These are phyloP conservation scores for Chaetothyriales sp. DNA, from an alignment of 2,329 filamentous ascomycete species.

Conservation along the genomic window DNA sequence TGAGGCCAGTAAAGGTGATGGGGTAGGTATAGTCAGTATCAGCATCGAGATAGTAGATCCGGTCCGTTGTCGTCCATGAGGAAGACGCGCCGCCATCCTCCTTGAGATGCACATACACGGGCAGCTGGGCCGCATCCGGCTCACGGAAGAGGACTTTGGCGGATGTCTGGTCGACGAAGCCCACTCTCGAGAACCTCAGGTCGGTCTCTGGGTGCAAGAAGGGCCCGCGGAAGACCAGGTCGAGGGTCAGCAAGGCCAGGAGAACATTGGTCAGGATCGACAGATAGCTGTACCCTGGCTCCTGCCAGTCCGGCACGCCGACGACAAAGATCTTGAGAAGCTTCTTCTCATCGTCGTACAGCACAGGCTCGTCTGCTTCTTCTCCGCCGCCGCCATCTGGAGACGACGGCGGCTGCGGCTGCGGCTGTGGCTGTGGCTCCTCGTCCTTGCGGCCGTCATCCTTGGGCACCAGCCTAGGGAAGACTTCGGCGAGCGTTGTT, in stretches of 20 bases:
- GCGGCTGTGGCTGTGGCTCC: constrained; percentile 15
- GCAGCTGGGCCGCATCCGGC: constrained; percentile 58
- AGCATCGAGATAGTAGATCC: constrained; percentile 50
- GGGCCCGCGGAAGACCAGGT: constrained; percentile 62
- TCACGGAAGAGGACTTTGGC: constrained; percentile 76
- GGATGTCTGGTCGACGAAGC: constrained; percentile 66
- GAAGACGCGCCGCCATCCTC: constrained; percentile 13
- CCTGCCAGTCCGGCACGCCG: constrained; percentile 61
- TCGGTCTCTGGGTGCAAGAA: constrained; percentile 55
- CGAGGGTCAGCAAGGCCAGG: constrained; percentile 54
- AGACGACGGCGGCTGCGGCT: constrained; percentile 2
- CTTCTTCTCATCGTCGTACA: constrained; percentile 42
- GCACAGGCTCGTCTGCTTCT: constrained; percentile 47
- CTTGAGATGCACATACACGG: constrained; percentile 52
- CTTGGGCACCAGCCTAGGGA: constrained; percentile 8
- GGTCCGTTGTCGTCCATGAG: constrained; percentile 48
- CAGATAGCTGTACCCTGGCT: constrained; percentile 46
- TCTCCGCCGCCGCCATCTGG: constrained; percentile 28
- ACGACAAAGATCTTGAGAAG: constrained; percentile 53
- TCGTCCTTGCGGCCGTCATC: constrained; percentile 16
- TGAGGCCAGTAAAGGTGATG: constrained; percentile 51
- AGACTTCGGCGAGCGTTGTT: constrained; percentile 7
- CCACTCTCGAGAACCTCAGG: constrained; percentile 71
- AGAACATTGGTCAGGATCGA: constrained; percentile 59
- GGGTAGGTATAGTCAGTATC: constrained; percentile 70